phyloP scores from a whole-genome alignment of 345 rosid genomes.

The Aurinia saxatilis region DNA sequence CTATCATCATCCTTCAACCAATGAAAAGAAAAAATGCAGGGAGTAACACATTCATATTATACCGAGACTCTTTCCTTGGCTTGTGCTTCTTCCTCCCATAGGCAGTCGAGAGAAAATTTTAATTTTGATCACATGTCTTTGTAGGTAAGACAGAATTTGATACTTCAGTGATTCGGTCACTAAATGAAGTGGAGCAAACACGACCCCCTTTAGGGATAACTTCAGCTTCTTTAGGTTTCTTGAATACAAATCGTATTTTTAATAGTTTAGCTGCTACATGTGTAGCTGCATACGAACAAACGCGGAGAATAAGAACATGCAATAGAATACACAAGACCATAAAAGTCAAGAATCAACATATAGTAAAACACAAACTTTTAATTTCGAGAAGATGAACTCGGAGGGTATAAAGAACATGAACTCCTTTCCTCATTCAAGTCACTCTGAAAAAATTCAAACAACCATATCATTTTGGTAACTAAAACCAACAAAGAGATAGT shows the following conservation, averaged over 20 bases:
- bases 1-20: neutral
- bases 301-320: neutral
- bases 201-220: neutral
- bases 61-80: slow-evolving; percentile 12
- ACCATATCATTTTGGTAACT: no score
- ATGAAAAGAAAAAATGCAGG: slow-evolving; percentile 10
- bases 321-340: no score
- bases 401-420: no score
- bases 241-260: slow-evolving; percentile 39
- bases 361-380: no score
- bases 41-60: slow-evolving; percentile 40
- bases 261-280: slow-evolving; percentile 40
- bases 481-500: no score
- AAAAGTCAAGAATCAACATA: no score
- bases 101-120: neutral
- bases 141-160: neutral
- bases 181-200: slow-evolving; percentile 28
- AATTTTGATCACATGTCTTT: neutral
- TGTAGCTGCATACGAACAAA: neutral
- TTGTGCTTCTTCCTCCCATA: neutral
- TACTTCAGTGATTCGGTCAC: neutral
- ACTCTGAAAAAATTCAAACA: no score
- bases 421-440: no score
- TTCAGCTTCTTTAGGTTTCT: slow-evolving; percentile 24
- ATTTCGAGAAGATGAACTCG: no score